phyloP scores from a whole-genome alignment of 2,329 filamentous ascomycete genomes.

The Furcasterigmium sp. region DNA sequence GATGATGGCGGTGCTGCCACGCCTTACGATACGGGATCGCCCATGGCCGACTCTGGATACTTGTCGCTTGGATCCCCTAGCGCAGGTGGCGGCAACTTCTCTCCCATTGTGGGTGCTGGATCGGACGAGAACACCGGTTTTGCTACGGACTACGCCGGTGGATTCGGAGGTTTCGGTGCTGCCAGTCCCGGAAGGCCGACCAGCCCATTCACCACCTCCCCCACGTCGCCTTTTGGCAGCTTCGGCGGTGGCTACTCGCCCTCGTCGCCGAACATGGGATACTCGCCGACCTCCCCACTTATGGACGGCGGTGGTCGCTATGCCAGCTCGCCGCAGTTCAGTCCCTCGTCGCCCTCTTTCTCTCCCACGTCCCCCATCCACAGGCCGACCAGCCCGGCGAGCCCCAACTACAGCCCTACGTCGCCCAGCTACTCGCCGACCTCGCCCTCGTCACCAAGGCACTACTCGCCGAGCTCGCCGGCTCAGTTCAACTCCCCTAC shows the following conservation, averaged over 20 bases:
- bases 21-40: constrained; percentile 86
- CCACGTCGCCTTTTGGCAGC: constrained; percentile 56
- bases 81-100: constrained; percentile 57
- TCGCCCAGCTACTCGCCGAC: constrained; percentile 62
- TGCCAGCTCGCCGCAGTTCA: constrained; percentile 58
- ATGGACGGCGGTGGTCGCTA: constrained; percentile 45
- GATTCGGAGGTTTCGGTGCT: constrained; percentile 41
- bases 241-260: constrained; percentile 62
- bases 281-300: constrained; percentile 73
- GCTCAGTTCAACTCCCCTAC: constrained; percentile 68
- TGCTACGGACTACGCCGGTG: constrained; percentile 51
- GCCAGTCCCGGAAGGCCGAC: constrained; percentile 61
- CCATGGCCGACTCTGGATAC: constrained; percentile 67
- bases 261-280: constrained; percentile 67
- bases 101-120: constrained; percentile 69
- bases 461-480: constrained; percentile 69
- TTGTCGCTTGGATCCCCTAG: constrained; percentile 56
- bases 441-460: constrained; percentile 50
- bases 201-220: constrained; percentile 71
- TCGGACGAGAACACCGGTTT: constrained; percentile 66
- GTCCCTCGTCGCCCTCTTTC: constrained; percentile 58
- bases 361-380: constrained; percentile 57
- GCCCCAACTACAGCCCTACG: constrained; percentile 59
- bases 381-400: constrained; percentile 48
- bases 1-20: constrained; percentile 81